phyloP scores from a whole-genome alignment of 1,284 basidiomycete species.

The Tilletia walkeri region DNA sequence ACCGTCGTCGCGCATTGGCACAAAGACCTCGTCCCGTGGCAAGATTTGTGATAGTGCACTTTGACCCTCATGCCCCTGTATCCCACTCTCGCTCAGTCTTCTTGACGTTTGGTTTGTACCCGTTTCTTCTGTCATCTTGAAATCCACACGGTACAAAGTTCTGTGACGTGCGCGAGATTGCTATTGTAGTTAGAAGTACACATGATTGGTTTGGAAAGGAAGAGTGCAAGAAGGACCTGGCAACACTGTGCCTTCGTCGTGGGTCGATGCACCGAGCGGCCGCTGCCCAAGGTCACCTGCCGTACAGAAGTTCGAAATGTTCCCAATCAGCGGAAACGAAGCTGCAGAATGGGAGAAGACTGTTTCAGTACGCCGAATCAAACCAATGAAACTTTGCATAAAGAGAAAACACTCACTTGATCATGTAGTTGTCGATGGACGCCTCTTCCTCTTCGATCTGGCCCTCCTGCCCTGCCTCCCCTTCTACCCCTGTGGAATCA shows the following conservation, averaged over 20 bases:
- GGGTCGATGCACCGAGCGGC: no score
- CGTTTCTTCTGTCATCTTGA: no score
- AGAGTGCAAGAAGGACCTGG: no score
- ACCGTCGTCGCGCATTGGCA: slow-evolving; percentile 13
- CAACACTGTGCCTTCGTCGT: no score
- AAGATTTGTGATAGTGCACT: not conserved
- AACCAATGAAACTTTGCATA: not conserved
- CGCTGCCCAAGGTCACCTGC: not conserved
- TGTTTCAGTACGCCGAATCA: not conserved
- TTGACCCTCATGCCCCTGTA: no score
- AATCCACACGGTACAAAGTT: no score
- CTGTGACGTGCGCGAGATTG: no score
- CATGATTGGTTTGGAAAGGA: no score
- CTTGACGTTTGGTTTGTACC: no score
- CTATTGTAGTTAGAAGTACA: no score
- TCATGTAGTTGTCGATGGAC: slow-evolving; percentile 82
- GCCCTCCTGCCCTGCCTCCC: slow-evolving; percentile 56
- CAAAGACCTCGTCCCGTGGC: not conserved
- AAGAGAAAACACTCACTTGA: slow-evolving; percentile 54
- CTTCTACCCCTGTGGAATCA: slow-evolving; percentile 20
- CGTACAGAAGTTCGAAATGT: slow-evolving; percentile 61
- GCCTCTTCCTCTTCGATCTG: slow-evolving; percentile 63
- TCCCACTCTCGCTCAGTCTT: no score
- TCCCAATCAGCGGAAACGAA: slow-evolving; percentile 74
- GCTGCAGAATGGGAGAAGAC: slow-evolving; percentile 30